phyloP scores from a whole-genome alignment of 371 early-diverging fungal genomes.

The Mortierella sp. region DNA sequence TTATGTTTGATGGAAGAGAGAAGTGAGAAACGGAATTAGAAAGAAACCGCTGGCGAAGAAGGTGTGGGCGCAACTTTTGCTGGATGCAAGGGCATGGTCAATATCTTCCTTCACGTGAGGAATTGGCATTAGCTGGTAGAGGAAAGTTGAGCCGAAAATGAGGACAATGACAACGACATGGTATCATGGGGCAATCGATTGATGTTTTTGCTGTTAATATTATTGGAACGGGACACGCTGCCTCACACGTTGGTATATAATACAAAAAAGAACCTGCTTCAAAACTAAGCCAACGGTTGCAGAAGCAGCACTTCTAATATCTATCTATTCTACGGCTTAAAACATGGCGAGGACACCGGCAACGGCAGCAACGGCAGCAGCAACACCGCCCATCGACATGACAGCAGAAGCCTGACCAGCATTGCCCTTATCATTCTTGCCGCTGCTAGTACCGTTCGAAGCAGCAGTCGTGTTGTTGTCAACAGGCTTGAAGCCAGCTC shows the following conservation, averaged over 20 bases:
- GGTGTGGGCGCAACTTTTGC: not conserved
- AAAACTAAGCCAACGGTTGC: not conserved
- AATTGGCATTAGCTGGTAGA: not conserved
- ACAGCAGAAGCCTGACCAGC: slow-evolving; percentile 9
- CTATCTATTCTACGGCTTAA: slow-evolving; percentile 5
- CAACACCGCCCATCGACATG: slow-evolving; percentile 28
- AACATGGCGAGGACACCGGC: slow-evolving; percentile 29
- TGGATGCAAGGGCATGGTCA: not conserved
- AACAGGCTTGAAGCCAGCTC: slow-evolving; percentile 24
- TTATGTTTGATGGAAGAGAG: not conserved
- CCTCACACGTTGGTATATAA: not conserved
- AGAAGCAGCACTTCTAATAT: not conserved
- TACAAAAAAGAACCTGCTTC: slow-evolving; percentile 11
- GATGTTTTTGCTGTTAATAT: not conserved
- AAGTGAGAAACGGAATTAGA: not conserved
- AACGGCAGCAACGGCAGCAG: slow-evolving; percentile 24
- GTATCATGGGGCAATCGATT: not conserved
- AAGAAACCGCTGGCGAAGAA: not conserved
- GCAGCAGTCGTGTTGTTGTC: not conserved
- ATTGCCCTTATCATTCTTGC: slow-evolving; percentile 3
- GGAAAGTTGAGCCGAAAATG: not conserved
- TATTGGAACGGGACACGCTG: not conserved
- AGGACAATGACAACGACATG: not conserved
- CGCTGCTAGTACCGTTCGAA: not conserved
- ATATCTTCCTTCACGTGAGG: not conserved